Percentiles rank a stretch among this genome's conserved stretches.
Conservation (phyloP, 495 filamentous ascomycete genomes). For the Aspergillus kassunensis region DNA sequence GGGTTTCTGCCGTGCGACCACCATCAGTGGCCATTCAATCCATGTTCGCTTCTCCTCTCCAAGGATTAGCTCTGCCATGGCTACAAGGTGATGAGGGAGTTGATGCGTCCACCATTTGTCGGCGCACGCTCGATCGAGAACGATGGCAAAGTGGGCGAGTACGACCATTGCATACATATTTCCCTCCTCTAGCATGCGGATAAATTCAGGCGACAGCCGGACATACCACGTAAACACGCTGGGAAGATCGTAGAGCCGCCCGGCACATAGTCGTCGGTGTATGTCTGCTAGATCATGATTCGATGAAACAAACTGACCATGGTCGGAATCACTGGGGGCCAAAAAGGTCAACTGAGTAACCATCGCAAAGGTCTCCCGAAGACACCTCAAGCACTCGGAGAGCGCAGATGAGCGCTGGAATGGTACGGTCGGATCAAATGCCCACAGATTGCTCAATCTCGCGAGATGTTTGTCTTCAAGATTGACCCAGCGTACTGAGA, state of each 20-base stretch:
- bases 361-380: conserved; percentile 6
- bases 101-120: conserved; percentile 1
- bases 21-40: conserved; percentile 5
- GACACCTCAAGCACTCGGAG: neutral
- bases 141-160: conserved; percentile 3
- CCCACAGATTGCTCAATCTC: neutral
- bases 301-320: neutral
- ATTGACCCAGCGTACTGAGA: neutral
- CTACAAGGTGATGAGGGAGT: neutral
- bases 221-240: conserved; percentile 9
- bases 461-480: conserved; percentile 1
- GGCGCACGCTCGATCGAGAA: neutral
- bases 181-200: neutral
- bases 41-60: neutral
- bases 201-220: neutral
- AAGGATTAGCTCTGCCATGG: neutral
- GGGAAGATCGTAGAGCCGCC: neutral
- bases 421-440: neutral
- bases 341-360: conserved; percentile 5
- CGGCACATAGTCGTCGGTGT: neutral
- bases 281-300: neutral
- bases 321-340: too few relatives aligned
- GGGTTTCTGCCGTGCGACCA: neutral
- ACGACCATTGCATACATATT: conserved; percentile 4
- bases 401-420: neutral